Conservation (phyloP, 164 flowering plant genomes). For the Magnolia officinalis region DNA sequence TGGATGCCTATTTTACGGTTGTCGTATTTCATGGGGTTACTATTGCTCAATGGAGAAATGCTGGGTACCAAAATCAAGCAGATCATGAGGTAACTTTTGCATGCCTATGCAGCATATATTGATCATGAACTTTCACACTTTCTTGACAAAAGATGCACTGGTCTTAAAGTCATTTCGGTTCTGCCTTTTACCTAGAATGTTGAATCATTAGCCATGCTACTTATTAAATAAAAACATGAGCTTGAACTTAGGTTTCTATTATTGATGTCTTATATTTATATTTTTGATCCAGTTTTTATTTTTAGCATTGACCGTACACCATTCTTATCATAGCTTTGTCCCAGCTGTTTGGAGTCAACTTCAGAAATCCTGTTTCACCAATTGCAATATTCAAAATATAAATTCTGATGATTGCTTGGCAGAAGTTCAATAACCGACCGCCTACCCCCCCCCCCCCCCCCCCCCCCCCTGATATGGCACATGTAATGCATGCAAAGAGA, state of each 20-base stretch:
- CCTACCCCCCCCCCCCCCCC: too few relatives aligned
- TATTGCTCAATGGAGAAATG: conserved; percentile 92
- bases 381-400: too few relatives aligned
- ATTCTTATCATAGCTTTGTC: neutral
- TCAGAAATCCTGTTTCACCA: neutral
- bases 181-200: neutral
- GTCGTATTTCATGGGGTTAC: conserved; percentile 90
- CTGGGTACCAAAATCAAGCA: conserved; percentile 78
- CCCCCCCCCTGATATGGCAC: too few relatives aligned
- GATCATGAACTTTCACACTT: neutral
- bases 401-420: neutral
- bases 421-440: neutral
- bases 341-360: neutral
- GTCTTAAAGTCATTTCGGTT: neutral
- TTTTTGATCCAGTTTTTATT: too few relatives aligned
- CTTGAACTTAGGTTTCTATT: neutral
- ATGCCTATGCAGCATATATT: neutral
- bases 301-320: neutral
- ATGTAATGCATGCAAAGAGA: too few relatives aligned
- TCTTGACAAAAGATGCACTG: neutral
- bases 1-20: conserved; percentile 85
- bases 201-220: neutral
- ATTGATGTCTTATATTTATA: neutral
- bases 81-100: conserved; percentile 69
- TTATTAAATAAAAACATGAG: neutral